Conservation (phyloP, 305 asterid species). For the Stenogyne calaminthoides region DNA sequence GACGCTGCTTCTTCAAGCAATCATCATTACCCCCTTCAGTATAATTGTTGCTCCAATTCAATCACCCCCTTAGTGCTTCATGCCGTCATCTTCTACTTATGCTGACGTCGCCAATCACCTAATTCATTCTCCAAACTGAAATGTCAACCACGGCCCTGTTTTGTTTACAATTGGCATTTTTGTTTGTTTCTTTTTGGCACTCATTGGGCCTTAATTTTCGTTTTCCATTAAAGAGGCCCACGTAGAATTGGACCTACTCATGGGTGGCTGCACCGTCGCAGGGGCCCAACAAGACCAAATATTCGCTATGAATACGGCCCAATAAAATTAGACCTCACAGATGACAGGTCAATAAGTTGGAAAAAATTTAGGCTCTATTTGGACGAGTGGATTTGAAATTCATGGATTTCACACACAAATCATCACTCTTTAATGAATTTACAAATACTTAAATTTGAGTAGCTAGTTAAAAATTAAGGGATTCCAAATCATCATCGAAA, state of each 20-base stretch:
- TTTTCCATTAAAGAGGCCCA: too few relatives aligned
- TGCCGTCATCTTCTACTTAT: slow-evolving; percentile 25
- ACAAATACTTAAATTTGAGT: too few relatives aligned
- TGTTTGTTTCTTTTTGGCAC: neutral
- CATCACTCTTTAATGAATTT: too few relatives aligned
- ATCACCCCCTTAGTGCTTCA: slow-evolving; percentile 13
- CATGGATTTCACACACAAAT: too few relatives aligned
- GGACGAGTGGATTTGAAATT: too few relatives aligned
- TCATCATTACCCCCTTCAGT: slow-evolving; percentile 34
- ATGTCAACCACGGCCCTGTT: neutral
- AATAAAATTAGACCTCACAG: neutral
- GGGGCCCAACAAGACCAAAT: neutral
- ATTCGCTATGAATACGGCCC: neutral
- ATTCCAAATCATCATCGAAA: too few relatives aligned
- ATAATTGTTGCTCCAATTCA: slow-evolving; percentile 17
- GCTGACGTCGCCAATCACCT: slow-evolving; percentile 25
- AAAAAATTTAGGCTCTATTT: too few relatives aligned
- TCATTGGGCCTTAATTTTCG: neutral
- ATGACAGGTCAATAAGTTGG: too few relatives aligned
- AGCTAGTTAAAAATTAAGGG: too few relatives aligned
- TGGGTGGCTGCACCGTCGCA: too few relatives aligned
- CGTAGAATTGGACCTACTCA: too few relatives aligned
- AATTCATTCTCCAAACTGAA: neutral
- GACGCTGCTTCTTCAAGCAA: slow-evolving; percentile 46
- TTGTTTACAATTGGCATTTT: neutral